Evolutionary conservation across 2,329 filamentous ascomycete genomes (phyloP), one percentile per base, ranked within the genome.

Genomic region (Dactylellina cionopaga): DNA sequence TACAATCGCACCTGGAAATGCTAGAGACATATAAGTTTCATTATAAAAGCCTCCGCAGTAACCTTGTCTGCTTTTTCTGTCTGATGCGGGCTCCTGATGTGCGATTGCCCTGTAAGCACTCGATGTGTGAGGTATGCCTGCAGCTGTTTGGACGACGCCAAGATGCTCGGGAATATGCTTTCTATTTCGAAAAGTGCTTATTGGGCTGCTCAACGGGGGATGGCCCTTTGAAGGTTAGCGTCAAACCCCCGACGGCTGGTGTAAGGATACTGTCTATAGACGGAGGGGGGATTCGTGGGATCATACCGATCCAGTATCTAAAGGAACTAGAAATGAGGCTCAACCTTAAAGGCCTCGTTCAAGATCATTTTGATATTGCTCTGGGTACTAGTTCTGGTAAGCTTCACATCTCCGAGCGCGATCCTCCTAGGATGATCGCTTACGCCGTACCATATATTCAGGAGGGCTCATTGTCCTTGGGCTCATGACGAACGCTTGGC

Each of bases 291-390:
- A 64, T 64, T 22, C 33, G 46, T 1, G 59, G 59, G 2, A 64
- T 64, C 5, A 27, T 64, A 27, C 33, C 25, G 2, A 52, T 55
- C 6, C 31, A 60, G 19, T 60, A 60, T 39, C 29, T 60, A 11
- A 46, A 13, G 13, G 31, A 60, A 24, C 29, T 55, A 10, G 27
- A 59, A 31, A 59, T 47, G n/a, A 59, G 25, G 17, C 11, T 59
- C 13, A 47, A 47, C 41, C 15, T 59, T 3, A 47, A 47, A 22
- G 17, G 19, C 17, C 29, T 5, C 10, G 9, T 60, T 24, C 31
- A 60, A 15, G 56, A 60, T 24, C 56, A 60, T 60, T 60, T 60
- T 19, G 43, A 60, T 60, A 39, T 60, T 60, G 29, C 31, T 3
- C 24, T 60, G 11, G 31, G 43, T 11, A 60, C 43, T 11, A 60